Evolutionary conservation across 208 protist genomes (phyloP).

Genomic region (Phytomonas francai): DNA sequence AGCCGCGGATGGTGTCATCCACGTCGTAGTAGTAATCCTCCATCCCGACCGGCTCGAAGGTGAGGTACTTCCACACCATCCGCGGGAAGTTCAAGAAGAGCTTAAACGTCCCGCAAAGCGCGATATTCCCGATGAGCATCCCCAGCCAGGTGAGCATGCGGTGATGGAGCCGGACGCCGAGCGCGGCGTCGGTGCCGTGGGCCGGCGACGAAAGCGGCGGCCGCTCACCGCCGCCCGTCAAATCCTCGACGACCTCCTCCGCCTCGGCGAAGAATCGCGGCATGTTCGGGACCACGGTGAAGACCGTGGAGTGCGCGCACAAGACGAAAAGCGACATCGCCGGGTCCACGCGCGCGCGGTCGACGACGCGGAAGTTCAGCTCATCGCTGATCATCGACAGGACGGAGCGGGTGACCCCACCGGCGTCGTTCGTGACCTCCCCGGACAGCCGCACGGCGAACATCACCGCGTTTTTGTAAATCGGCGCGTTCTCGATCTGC

Average conservation of each 20-base stretch:
- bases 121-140: constrained; percentile 80
- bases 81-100: constrained; percentile 61
- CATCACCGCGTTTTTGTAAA: constrained; percentile 74
- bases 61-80: constrained; percentile 85
- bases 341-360: constrained; percentile 42
- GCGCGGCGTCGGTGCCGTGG: constrained; percentile 32
- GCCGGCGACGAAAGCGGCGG: too few species aligned
- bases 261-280: constrained; percentile 33
- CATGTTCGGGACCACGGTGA: constrained; percentile 83
- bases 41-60: constrained; percentile 52
- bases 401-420: constrained; percentile 78
- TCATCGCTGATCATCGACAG: constrained; percentile 84
- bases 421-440: constrained; percentile 60
- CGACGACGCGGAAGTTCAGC: constrained; percentile 51
- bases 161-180: constrained; percentile 26
- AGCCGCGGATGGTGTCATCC: constrained; percentile 64
- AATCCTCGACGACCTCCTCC: too few species aligned
- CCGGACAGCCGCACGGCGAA: constrained; percentile 63
- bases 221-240: too few species aligned
- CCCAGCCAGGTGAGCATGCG: constrained; percentile 67
- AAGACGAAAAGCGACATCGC: constrained; percentile 75
- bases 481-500: constrained; percentile 46
- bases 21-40: constrained; percentile 81
- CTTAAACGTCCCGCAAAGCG: constrained; percentile 73
- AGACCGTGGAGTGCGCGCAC: constrained; percentile 70